Conservation (phyloP, 768 basidiomycete genomes). For the Naganishia friedmannii region DNA sequence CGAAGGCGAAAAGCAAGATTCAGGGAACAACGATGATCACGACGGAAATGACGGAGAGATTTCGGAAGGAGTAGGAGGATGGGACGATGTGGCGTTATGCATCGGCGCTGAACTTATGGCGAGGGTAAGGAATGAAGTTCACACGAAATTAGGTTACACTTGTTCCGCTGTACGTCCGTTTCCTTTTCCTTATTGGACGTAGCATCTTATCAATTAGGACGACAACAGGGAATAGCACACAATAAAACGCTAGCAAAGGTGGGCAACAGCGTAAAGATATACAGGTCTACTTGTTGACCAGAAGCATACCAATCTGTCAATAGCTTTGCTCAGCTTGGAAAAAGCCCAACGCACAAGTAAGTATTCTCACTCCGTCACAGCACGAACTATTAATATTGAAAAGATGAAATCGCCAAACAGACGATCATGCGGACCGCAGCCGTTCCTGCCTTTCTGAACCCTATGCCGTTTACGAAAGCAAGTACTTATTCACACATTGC, state of each 20-base stretch:
- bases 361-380: slow-evolving; percentile 24
- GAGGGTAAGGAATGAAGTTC: slow-evolving; percentile 68
- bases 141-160: slow-evolving; percentile 76
- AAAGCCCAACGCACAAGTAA: slow-evolving; percentile 82
- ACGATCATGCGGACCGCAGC: slow-evolving; percentile 77
- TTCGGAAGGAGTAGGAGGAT: slow-evolving; percentile 56
- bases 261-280: neutral
- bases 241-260: slow-evolving; percentile 97
- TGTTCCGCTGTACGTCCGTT: slow-evolving; percentile 71
- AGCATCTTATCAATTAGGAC: too few species aligned
- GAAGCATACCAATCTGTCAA: neutral
- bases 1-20: slow-evolving; percentile 33
- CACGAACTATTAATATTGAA: neutral
- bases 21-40: slow-evolving; percentile 18
- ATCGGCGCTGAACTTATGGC: slow-evolving; percentile 83
- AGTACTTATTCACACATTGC: slow-evolving; percentile 50
- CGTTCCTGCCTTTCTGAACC: slow-evolving; percentile 77
- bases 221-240: slow-evolving; percentile 76
- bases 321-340: slow-evolving; percentile 85
- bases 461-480: slow-evolving; percentile 73
- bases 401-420: slow-evolving; percentile 53
- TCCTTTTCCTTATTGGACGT: neutral
- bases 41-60: slow-evolving; percentile 21
- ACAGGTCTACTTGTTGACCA: neutral
- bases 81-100: slow-evolving; percentile 89